Conservation (phyloP, 768 basidiomycete genomes). For the Podaxis sp. region DNA sequence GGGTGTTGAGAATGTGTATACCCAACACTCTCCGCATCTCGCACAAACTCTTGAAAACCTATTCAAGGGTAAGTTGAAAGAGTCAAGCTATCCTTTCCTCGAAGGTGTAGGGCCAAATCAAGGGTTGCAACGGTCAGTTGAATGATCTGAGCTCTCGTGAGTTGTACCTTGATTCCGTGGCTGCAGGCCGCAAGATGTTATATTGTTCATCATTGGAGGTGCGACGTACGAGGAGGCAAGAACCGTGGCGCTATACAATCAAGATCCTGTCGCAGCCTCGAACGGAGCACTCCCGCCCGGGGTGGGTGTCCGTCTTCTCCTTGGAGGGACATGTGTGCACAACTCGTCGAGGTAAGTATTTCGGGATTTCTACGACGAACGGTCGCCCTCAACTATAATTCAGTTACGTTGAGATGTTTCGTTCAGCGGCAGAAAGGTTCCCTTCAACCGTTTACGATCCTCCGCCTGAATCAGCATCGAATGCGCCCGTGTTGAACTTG, state of each 20-base stretch:
- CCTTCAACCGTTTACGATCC: slow-evolving; percentile 69
- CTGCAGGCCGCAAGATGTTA: slow-evolving; percentile 88
- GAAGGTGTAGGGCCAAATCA: slow-evolving; percentile 66
- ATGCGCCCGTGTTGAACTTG: slow-evolving; percentile 80
- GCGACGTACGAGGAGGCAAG: slow-evolving; percentile 95
- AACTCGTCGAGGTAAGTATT: slow-evolving; percentile 82
- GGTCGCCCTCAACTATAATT: slow-evolving; percentile 14
- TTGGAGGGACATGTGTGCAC: slow-evolving; percentile 94
- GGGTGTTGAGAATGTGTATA: slow-evolving; percentile 99
- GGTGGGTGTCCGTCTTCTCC: slow-evolving; percentile 72
- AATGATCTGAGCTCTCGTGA: background rate
- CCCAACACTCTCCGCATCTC: slow-evolving; percentile 93
- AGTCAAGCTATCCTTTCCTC: slow-evolving; percentile 88
- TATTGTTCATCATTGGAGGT: slow-evolving; percentile 95
- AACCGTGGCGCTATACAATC: slow-evolving; percentile 82
- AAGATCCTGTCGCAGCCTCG: slow-evolving; percentile 60
- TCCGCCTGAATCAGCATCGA: slow-evolving; percentile 71
- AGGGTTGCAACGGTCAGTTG: slow-evolving; percentile 63
- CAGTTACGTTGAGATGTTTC: slow-evolving; percentile 90
- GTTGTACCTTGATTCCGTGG: background rate
- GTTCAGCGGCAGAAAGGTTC: slow-evolving; percentile 63
- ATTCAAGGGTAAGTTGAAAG: slow-evolving; percentile 81
- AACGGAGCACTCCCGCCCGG: slow-evolving; percentile 46
- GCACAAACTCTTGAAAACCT: slow-evolving; percentile 90
- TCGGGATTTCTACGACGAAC: background rate